phyloP scores from a whole-genome alignment of 305 asterid species.

The Fraxinus velutina region DNA sequence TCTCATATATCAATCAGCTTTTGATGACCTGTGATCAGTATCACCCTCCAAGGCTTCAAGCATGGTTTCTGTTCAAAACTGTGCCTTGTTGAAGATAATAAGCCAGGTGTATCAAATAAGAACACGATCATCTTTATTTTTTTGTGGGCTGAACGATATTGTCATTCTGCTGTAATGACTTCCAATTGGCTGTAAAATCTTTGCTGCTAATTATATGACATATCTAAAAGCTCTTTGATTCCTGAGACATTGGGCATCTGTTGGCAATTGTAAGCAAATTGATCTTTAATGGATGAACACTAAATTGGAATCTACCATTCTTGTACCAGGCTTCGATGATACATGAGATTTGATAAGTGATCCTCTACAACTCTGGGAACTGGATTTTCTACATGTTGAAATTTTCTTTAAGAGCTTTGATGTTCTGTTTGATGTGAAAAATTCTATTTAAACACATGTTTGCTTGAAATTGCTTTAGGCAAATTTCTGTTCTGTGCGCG shows the following conservation, averaged over 20 bases:
- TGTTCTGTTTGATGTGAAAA: conserved; percentile 8
- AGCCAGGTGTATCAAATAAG: conserved; percentile 13
- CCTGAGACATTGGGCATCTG: not conserved
- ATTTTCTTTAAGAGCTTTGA: conserved; percentile 1
- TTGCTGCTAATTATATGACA: not conserved
- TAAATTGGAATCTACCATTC: conserved; percentile 29
- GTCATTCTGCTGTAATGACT: not conserved
- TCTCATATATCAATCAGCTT: conserved; percentile 49
- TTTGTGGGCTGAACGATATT: not conserved
- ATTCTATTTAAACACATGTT: not conserved
- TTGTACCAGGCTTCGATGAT: conserved; percentile 51
- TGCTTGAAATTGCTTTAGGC: not conserved
- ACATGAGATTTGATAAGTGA: conserved; percentile 36
- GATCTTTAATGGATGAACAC: conserved; percentile 2
- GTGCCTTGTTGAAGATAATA: conserved; percentile 22
- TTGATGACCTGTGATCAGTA: conserved; percentile 51
- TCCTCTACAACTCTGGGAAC: not conserved
- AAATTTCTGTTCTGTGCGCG: not conserved
- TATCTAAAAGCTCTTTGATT: not conserved
- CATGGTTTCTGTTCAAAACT: conserved; percentile 32
- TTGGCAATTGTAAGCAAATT: not conserved
- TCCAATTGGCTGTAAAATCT: not conserved
- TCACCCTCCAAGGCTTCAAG: conserved; percentile 35
- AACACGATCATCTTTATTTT: conserved; percentile 1
- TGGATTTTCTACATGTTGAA: conserved; percentile 15